Evolutionary conservation across 371 early-diverging fungal species (phyloP), one percentile per base, ranked within the genome.

Genomic region (Mortierella sp.): DNA sequence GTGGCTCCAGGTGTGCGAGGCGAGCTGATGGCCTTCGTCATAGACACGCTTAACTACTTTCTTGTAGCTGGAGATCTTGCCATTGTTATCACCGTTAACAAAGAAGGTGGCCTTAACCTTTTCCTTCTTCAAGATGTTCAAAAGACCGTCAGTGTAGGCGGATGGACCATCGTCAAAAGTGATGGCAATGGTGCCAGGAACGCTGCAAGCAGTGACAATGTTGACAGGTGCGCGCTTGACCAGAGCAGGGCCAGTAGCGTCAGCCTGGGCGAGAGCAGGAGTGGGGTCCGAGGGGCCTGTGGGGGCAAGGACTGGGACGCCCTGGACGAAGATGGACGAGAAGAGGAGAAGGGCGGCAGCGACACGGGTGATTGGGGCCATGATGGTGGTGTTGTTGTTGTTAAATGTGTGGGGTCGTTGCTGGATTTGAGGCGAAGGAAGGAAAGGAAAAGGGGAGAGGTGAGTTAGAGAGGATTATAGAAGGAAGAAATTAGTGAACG

Each of bases 1-100:
- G 64, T 92, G 92, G 18, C 71, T 57, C 80, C 85, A 88, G 26
- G 88, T 88, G 62, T 90, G 90, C 62, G 84, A 84, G 5, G 86
- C 90, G 60, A 90, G 85, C 68, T 89, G 88, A 66, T 87, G 86
- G 6, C 84, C 84, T 1, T 73, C 71, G 0, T 64, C 48, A 62
- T 83, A 80, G 26, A 82, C 84, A 30, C 74, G 62, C 53, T 76
- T 79, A 52, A 87, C 48, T 25, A 80, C 77, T 16, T 69, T 57
- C 11, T 51, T 23, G 61, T 82, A 77, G 5, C 56, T 30, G 1
- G 28, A 26, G 26, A 81, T 75, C 1, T 62, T 75, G 70, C 75
- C 76, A 43, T 81, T 81, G 68, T 89, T 89, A n/a, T 84, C 37
- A 1, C 87, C 89, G 62, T 88, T 88, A 45, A 89, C 72, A 66